Conservation (phyloP, 2,329 filamentous ascomycete genomes). For the Monilinia vaccinii-corymbosi region DNA sequence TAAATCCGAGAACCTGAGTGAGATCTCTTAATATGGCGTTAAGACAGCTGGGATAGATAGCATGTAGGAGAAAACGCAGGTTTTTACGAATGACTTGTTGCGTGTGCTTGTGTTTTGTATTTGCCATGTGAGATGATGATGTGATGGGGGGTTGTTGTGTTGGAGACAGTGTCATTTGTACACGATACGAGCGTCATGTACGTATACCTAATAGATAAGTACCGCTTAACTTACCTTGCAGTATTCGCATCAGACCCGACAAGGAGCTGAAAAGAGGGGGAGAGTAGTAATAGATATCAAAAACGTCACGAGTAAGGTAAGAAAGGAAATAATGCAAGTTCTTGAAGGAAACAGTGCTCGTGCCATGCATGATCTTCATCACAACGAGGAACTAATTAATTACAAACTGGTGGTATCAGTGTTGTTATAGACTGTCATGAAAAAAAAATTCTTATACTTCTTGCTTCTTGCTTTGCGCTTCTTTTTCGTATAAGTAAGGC, state of each 20-base stretch:
- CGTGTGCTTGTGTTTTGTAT: background rate
- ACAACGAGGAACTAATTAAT: background rate
- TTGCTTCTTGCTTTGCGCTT: background rate
- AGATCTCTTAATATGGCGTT: conserved; percentile 10
- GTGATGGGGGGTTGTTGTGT: background rate
- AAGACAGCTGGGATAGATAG: conserved; percentile 10
- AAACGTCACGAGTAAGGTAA: background rate
- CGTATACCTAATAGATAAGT: too few relatives aligned
- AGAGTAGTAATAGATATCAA: fast-evolving
- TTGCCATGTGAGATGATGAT: background rate
- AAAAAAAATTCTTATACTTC: background rate
- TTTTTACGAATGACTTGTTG: background rate
- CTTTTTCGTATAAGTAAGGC: background rate
- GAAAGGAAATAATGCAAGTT: background rate
- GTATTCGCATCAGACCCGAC: too few relatives aligned
- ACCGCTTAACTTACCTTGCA: too few relatives aligned
- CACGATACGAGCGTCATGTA: too few relatives aligned
- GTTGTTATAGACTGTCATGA: background rate
- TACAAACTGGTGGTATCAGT: background rate
- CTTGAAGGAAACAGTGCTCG: background rate
- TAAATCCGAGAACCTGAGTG: background rate
- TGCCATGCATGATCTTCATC: background rate
- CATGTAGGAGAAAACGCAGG: conserved; percentile 1
- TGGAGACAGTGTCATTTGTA: background rate
- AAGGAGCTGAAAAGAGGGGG: background rate